A percentile compares a stretch with the other conserved stretches of the same genome.
phyloP scores from a whole-genome alignment of 169 alveolate species.

The Cryptosporidium xiaoi region DNA sequence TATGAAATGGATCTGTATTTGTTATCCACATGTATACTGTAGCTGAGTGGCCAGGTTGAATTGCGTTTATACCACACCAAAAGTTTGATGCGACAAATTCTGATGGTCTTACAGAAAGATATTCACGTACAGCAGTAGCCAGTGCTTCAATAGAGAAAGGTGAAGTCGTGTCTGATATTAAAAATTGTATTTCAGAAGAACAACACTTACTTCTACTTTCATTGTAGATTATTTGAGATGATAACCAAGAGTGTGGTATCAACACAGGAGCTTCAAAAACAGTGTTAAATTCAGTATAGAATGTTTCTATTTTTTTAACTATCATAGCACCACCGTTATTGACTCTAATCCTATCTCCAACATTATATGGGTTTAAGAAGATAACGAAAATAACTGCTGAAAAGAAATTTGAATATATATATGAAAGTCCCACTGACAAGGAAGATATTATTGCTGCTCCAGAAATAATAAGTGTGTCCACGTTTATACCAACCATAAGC shows the following conservation, averaged over 20 bases:
- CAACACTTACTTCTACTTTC: conserved; percentile 87
- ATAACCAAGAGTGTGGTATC: conserved; percentile 84
- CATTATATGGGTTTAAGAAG: conserved; percentile 85
- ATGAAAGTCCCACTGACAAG: conserved; percentile 85
- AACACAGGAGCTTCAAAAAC: conserved; percentile 85
- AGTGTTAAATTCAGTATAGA: conserved; percentile 85
- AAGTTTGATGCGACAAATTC: conserved; percentile 86
- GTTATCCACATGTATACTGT: conserved; percentile 73
- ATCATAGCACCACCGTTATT: conserved; percentile 84
- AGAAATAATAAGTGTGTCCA: conserved; percentile 87
- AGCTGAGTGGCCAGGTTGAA: conserved; percentile 85
- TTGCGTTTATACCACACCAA: conserved; percentile 79
- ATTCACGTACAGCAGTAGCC: conserved; percentile 78
- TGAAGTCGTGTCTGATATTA: conserved; percentile 83
- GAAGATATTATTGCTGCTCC: conserved; percentile 90
- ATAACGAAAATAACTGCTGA: conserved; percentile 86
- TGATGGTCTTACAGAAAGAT: conserved; percentile 85
- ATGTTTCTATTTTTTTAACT: conserved; percentile 84
- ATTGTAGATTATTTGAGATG: conserved; percentile 85
- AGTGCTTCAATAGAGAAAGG: conserved; percentile 85
- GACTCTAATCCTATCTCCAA: conserved; percentile 86
- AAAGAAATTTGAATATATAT: conserved; percentile 84
- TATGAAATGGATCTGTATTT: conserved; percentile 71
- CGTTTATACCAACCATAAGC: conserved; percentile 85
- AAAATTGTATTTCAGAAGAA: conserved; percentile 81